Conservation (phyloP, 305 asterid species). For the Lippia alba region DNA sequence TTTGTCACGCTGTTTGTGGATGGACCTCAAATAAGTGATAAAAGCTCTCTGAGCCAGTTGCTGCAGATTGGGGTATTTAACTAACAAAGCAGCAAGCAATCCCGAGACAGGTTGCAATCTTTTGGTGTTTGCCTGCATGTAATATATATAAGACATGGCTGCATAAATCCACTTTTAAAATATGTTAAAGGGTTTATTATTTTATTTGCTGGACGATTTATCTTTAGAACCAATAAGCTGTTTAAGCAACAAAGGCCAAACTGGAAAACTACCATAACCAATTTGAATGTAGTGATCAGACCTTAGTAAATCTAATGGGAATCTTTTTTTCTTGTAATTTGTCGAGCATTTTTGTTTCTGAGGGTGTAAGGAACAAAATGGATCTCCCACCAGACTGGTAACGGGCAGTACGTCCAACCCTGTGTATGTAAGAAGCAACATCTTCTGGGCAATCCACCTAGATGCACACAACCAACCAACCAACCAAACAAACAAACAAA, state of each 20-base stretch:
- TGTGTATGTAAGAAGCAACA: slow-evolving; percentile 88
- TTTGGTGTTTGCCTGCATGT: slow-evolving; percentile 71
- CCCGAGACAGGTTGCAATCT: slow-evolving; percentile 83
- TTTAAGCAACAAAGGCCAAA: too few species aligned
- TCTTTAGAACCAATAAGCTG: too few species aligned
- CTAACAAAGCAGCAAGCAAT: slow-evolving; percentile 78
- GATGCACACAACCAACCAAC: not conserved
- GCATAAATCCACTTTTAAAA: too few species aligned
- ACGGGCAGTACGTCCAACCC: slow-evolving; percentile 99
- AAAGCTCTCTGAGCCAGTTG: slow-evolving; percentile 86
- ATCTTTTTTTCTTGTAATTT: slow-evolving; percentile 85
- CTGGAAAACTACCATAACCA: not conserved
- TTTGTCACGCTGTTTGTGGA: slow-evolving; percentile 77
- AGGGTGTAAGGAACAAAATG: slow-evolving; percentile 78
- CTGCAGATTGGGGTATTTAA: slow-evolving; percentile 79
- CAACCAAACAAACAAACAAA: slow-evolving; percentile 3
- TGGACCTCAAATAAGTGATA: slow-evolving; percentile 81
- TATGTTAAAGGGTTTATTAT: not conserved
- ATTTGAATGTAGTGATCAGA: slow-evolving; percentile 28
- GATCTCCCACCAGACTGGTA: slow-evolving; percentile 87
- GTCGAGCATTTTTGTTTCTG: slow-evolving; percentile 83
- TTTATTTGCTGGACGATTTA: not conserved
- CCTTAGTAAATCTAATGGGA: slow-evolving; percentile 74
- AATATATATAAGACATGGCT: not conserved
- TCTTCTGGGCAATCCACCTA: slow-evolving; percentile 99